Conservation (phyloP, 2,329 filamentous ascomycete genomes). For the Ceratocystis eucalypticola region DNA sequence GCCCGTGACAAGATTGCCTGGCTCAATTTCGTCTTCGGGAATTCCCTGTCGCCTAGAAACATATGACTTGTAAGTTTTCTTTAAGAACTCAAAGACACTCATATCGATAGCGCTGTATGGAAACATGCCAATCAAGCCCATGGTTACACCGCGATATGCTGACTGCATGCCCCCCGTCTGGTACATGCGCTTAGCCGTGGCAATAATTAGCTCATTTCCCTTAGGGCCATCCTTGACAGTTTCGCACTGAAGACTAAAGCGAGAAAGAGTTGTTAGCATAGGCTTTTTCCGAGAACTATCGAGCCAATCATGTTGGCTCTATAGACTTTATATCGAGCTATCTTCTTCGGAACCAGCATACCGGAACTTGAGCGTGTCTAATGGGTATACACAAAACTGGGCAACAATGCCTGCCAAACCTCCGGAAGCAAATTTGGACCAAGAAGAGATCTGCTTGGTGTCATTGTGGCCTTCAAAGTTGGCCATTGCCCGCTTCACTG, state of each 20-base stretch:
- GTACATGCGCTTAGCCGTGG: slow-evolving; percentile 80
- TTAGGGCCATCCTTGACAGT: slow-evolving; percentile 73
- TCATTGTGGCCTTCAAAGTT: slow-evolving; percentile 79
- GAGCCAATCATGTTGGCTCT: too few species aligned
- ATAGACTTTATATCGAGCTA: neutral
- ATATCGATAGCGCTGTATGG: slow-evolving; percentile 96
- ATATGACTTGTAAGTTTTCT: slow-evolving; percentile 55
- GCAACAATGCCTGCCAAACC: slow-evolving; percentile 88
- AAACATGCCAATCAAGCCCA: slow-evolving; percentile 93
- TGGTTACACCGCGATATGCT: slow-evolving; percentile 84
- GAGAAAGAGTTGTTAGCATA: neutral
- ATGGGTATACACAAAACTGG: slow-evolving; percentile 90
- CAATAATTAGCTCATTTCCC: slow-evolving; percentile 68
- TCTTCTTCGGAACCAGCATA: slow-evolving; percentile 22
- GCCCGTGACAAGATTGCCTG: slow-evolving; percentile 72
- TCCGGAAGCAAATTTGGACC: slow-evolving; percentile 81
- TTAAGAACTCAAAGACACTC: slow-evolving; percentile 87
- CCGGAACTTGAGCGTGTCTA: slow-evolving; percentile 68
- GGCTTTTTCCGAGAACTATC: neutral
- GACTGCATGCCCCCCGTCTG: slow-evolving; percentile 56
- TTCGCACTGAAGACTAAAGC: slow-evolving; percentile 72
- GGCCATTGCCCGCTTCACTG: slow-evolving; percentile 75
- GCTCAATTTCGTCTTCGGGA: slow-evolving; percentile 70
- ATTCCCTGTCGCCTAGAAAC: slow-evolving; percentile 56
- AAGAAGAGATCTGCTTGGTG: slow-evolving; percentile 61